These are phyloP conservation scores for Hypoxylon sp. DNA, from an alignment of 2,329 filamentous ascomycete genomes.

Conservation along the genomic window DNA sequence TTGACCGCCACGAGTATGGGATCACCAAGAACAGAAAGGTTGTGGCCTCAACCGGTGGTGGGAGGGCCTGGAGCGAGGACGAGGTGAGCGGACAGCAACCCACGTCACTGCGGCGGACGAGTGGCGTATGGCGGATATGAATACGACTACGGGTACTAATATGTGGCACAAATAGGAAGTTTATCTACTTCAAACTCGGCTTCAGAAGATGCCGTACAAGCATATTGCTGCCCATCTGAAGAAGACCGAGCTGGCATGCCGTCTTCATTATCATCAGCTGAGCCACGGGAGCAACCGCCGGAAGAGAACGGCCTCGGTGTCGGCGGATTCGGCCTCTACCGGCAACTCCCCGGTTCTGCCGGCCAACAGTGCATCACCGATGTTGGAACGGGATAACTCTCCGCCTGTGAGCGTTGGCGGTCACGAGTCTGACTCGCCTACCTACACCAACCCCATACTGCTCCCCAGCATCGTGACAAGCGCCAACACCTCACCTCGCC, in stretches of 20 bases:
- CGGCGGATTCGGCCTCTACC: conserved; percentile 68
- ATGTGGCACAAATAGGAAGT: conserved; percentile 65
- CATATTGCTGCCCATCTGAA: conserved; percentile 85
- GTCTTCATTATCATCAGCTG: conserved; percentile 86
- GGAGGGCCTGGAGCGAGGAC: conserved; percentile 85
- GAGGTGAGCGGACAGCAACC: conserved; percentile 64
- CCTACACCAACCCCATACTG: conserved; percentile 55
- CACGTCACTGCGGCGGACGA: not conserved
- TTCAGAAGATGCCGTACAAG: conserved; percentile 91
- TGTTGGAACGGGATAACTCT: conserved; percentile 59
- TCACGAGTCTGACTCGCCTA: conserved; percentile 55
- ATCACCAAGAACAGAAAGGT: conserved; percentile 72
- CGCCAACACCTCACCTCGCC: conserved; percentile 57
- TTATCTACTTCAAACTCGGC: conserved; percentile 82
- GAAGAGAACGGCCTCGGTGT: conserved; percentile 76
- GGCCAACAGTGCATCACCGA: conserved; percentile 58
- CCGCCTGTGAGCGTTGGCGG: conserved; percentile 56
- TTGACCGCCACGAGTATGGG: conserved; percentile 66
- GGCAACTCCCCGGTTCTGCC: conserved; percentile 61
- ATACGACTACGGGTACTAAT: conserved; percentile 18
- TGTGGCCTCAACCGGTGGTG: conserved; percentile 71
- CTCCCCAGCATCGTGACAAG: conserved; percentile 61
- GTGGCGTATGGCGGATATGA: not conserved
- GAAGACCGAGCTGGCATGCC: conserved; percentile 88
- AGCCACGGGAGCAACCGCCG: conserved; percentile 83